phyloP scores from a whole-genome alignment of 495 filamentous ascomycete genomes.

The Penicillium antarcticum region DNA sequence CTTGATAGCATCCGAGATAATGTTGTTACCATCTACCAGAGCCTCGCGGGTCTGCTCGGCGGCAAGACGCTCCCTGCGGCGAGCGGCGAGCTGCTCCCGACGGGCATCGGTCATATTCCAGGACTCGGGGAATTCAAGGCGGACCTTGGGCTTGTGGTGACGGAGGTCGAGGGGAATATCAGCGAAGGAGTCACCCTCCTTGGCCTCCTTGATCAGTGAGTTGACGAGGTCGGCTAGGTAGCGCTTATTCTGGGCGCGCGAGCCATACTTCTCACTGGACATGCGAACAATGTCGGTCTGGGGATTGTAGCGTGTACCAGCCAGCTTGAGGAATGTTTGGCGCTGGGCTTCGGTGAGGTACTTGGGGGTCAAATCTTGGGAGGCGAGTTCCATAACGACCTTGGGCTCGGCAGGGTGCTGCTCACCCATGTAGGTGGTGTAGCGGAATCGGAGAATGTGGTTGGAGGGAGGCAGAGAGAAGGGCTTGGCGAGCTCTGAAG shows the following conservation, averaged over 20 bases:
- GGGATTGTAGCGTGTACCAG: conserved; percentile 87
- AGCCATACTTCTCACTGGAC: conserved; percentile 83
- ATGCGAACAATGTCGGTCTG: conserved; percentile 80
- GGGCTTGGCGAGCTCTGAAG: conserved; percentile 71
- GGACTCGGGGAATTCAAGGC: conserved; percentile 68
- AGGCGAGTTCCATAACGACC: conserved; percentile 85
- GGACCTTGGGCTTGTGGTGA: conserved; percentile 70
- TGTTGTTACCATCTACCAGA: conserved; percentile 37
- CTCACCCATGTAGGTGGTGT: conserved; percentile 97
- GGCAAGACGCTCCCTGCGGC: conserved; percentile 44
- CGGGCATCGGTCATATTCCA: conserved; percentile 78
- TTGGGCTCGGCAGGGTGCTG: conserved; percentile 86
- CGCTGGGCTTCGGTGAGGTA: conserved; percentile 63
- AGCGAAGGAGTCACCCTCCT: conserved; percentile 78
- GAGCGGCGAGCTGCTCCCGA: conserved; percentile 57
- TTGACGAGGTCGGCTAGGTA: conserved; percentile 79
- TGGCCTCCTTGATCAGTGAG: conserved; percentile 69
- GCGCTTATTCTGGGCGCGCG: conserved; percentile 92
- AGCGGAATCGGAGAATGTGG: conserved; percentile 82
- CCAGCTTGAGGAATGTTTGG: conserved; percentile 81
- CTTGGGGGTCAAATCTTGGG: conserved; percentile 57
- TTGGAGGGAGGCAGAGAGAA: conserved; percentile 66
- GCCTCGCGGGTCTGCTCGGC: conserved; percentile 21
- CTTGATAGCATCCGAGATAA: conserved; percentile 32
- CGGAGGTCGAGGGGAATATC: conserved; percentile 89